Conservation (phyloP, 2,329 filamentous ascomycete species). For the Curvularia sp. region DNA sequence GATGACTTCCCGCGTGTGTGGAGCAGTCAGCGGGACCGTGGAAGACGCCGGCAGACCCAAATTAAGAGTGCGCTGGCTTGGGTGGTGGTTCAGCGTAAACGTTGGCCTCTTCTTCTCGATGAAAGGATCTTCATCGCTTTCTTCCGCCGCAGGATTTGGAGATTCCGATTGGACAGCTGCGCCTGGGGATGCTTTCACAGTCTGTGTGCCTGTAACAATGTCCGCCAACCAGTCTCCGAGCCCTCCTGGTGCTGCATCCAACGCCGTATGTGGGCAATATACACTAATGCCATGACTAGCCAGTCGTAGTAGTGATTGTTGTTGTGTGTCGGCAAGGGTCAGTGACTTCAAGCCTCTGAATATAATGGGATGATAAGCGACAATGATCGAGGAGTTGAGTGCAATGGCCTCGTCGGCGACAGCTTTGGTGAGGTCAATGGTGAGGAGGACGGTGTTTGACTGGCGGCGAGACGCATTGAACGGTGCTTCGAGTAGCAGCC, state of each 20-base stretch:
- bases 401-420: conserved; percentile 90
- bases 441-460: conserved; percentile 75
- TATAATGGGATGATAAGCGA: conserved; percentile 97
- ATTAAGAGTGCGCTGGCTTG: conserved; percentile 52
- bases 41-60: conserved; percentile 38
- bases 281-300: conserved; percentile 89
- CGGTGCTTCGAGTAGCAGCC: conserved; percentile 74
- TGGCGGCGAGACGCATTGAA: conserved; percentile 63
- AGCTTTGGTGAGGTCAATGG: conserved; percentile 87
- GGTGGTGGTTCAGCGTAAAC: conserved; percentile 57
- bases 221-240: conserved; percentile 95
- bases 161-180: conserved; percentile 17
- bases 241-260: conserved; percentile 84
- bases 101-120: conserved; percentile 49
- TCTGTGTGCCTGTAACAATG: conserved; percentile 70
- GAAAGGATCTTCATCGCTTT: conserved; percentile 46
- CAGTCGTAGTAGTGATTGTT: conserved; percentile 81
- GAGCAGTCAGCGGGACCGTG: conserved; percentile 22
- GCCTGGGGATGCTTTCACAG: conserved; percentile 16
- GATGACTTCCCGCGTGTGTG: conserved; percentile 63
- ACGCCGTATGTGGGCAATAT: conserved; percentile 93
- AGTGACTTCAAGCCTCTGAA: conserved; percentile 91
- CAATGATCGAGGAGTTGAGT: conserved; percentile 76
- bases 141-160: conserved; percentile 20
- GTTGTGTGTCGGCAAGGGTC: conserved; percentile 83